These are phyloP conservation scores for Ustilago nuda DNA, from an alignment of 1,284 basidiomycete genomes.

Conservation along the genomic window DNA sequence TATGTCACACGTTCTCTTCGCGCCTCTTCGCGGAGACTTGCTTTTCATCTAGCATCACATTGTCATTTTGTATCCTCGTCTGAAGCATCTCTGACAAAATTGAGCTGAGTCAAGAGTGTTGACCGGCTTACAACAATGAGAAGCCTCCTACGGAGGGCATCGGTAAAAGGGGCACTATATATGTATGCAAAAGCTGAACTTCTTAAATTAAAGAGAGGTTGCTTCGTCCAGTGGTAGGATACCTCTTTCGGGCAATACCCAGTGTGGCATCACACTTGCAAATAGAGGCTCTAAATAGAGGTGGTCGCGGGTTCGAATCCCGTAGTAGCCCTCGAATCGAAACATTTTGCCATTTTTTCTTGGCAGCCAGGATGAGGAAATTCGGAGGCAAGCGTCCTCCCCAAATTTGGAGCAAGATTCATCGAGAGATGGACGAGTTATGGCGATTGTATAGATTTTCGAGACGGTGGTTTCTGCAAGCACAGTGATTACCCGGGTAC, in stretches of 20 bases:
- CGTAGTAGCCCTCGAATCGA: constrained; percentile 25
- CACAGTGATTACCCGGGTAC: too few species aligned
- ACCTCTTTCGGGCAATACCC: constrained; percentile 49
- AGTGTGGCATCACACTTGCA: constrained; percentile 27
- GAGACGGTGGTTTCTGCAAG: not conserved
- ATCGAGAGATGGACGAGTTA: not conserved
- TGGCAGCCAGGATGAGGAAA: not conserved
- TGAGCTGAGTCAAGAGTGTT: too few species aligned
- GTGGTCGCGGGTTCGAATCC: constrained; percentile 52
- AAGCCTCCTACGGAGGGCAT: not conserved
- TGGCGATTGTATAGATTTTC: not conserved
- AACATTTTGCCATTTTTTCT: constrained; percentile 13
- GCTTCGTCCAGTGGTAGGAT: constrained; percentile 55
- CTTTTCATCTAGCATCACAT: too few species aligned
- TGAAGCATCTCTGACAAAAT: too few species aligned
- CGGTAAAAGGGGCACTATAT: not conserved
- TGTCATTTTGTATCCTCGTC: too few species aligned
- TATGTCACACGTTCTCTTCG: not conserved
- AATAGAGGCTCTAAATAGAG: constrained; percentile 27
- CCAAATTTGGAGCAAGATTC: not conserved
- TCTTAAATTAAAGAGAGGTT: constrained; percentile 16
- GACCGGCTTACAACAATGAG: too few species aligned
- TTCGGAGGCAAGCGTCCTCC: not conserved
- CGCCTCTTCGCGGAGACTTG: too few species aligned
- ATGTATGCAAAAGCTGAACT: not conserved